A percentile compares a stretch with the other conserved stretches of the same genome.
Conservation (phyloP, 2,329 filamentous ascomycete species). For the Rugonectria rugulosa region DNA sequence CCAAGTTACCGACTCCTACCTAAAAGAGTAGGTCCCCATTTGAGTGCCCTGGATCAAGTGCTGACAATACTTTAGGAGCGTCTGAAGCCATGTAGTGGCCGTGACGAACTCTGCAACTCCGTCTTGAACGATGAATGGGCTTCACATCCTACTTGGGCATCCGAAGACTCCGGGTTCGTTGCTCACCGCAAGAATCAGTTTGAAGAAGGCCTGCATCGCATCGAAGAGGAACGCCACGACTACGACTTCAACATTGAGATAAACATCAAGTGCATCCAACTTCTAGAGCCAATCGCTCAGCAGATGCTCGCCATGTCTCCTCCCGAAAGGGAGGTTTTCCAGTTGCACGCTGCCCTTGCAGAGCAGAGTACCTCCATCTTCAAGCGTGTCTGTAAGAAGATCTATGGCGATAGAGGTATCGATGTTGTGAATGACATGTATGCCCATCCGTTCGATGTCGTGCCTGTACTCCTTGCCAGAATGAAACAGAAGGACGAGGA, state of each 20-base stretch:
- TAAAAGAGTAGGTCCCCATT: constrained; percentile 65
- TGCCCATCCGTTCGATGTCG: constrained; percentile 80
- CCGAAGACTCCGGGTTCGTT: constrained; percentile 96
- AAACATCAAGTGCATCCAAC: constrained; percentile 92
- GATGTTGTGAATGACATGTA: constrained; percentile 91
- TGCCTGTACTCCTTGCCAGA: constrained; percentile 86
- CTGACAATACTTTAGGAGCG: constrained; percentile 65
- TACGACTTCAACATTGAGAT: constrained; percentile 99
- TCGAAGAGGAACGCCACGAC: constrained; percentile 97
- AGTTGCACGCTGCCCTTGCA: constrained; percentile 82
- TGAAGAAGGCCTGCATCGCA: constrained; percentile 92
- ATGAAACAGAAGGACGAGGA: constrained; percentile 97
- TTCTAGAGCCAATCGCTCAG: constrained; percentile 92
- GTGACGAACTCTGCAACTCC: constrained; percentile 91
- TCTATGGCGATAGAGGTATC: constrained; percentile 88
- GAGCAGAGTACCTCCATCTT: constrained; percentile 97
- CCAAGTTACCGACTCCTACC: constrained; percentile 94
- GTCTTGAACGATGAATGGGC: constrained; percentile 99
- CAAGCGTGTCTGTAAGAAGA: constrained; percentile 95
- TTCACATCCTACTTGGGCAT: constrained; percentile 98
- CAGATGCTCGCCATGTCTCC: constrained; percentile 84
- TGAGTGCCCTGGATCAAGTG: background rate
- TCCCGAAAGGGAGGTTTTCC: constrained; percentile 75
- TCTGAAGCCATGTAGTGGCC: constrained; percentile 89
- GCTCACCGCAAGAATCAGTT: constrained; percentile 96